These are phyloP conservation scores for Fraxinus pennsylvanica DNA, from an alignment of 257 asterid species.

Conservation along the genomic window DNA sequence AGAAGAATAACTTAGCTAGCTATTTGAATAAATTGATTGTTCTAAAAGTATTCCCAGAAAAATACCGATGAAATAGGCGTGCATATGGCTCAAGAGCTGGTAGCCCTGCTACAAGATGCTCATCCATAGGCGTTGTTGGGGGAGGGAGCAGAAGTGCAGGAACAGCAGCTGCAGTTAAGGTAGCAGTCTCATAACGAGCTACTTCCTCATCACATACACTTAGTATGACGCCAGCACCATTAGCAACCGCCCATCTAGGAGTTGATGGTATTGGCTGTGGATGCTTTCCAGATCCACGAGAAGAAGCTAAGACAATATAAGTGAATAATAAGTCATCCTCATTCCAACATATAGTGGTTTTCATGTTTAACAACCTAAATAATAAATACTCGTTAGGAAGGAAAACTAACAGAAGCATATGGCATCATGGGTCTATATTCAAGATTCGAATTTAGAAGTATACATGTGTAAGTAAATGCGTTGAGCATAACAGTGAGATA, in stretches of 20 bases:
- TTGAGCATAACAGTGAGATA: neutral
- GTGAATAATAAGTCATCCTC: constrained; percentile 6
- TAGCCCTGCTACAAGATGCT: constrained; percentile 97
- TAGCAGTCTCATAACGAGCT: constrained; percentile 95
- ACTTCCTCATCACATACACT: constrained; percentile 99
- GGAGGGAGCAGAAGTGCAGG: constrained; percentile 99
- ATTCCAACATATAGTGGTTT: constrained; percentile 8
- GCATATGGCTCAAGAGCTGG: constrained; percentile 99
- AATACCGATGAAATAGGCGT: constrained; percentile 87
- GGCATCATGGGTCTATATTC: neutral
- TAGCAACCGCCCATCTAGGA: constrained; percentile 99
- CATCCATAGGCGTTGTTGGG: constrained; percentile 97
- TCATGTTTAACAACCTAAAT: constrained; percentile 13
- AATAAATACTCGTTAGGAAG: neutral
- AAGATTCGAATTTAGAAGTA: neutral
- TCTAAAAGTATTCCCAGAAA: constrained; percentile 18
- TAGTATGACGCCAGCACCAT: constrained; percentile 98
- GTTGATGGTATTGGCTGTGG: constrained; percentile 96
- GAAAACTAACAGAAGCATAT: neutral
- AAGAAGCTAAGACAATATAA: constrained; percentile 57
- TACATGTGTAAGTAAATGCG: neutral
- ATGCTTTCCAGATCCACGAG: constrained; percentile 99
- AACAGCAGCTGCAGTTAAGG: constrained; percentile 95
- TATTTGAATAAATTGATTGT: constrained; percentile 10
- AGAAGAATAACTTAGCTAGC: constrained; percentile 30